Base-by-base conservation (phyloP, 108 stramenopile species). In the Cylindrotheca fusiformis region DNA sequence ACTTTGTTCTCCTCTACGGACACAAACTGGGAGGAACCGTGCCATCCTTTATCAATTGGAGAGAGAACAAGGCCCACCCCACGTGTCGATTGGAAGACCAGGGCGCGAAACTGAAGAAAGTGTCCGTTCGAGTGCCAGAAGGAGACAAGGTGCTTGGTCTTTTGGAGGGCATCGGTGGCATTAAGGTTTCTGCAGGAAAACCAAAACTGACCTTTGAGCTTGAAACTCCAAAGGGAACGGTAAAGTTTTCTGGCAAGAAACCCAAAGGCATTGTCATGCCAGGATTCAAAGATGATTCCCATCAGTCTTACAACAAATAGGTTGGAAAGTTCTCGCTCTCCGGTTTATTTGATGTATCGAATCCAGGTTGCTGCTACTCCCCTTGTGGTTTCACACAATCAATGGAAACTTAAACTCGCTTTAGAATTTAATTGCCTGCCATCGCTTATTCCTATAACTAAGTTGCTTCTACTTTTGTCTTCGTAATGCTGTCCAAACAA, bases 211-310 rank as follows among this genome's bases (percentile, higher is more conserved):
- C 30, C 0, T 45, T 74, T 24, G 32, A 64, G 1, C 30, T 74
- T 18, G 63, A 63, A 1, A 67, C 56, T 23, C 56, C 58, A 29
- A 67, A 67, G 19, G 72, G 72, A 4, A 56, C 29, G 26, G 55
- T 64, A 41, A 74, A 57, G 18, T 74, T 74, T 52, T 18, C 8
- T 20, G 55, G 68, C 25, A 44, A 48, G 18, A 49, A 51, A 12
- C 65, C 66, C 21, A 48, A 49, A 20, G 72, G 72, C 2, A 55
- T 74, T 54, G 60, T 57, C 6, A 65, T 67, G 52, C 72, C 72
- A 41, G 67, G 67, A 49, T 68, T 59, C 25, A 49, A 55, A 5
- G 67, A 68, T 36, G 58, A 58, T 2, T 48, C n/a, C 31, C 67
- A 68, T 33, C 67, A 55, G 1, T 54, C 67, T 4, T 68, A 54